Conservation (phyloP, 352 stramenopile species). For the Thalassiosira ordinaria region DNA sequence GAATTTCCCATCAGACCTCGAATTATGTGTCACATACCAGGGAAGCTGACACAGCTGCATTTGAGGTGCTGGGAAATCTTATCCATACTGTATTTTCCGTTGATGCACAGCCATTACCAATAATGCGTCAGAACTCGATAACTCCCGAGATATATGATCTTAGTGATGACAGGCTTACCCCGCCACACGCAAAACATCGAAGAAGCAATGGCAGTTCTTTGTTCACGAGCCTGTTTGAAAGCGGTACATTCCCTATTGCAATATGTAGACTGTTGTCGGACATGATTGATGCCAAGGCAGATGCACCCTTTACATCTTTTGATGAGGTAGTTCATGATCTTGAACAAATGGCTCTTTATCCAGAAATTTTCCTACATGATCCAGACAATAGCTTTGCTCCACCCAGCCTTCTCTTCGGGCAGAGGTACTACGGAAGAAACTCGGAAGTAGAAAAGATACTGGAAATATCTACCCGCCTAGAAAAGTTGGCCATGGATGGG, state of each 20-base stretch:
- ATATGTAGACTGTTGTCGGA: conserved; percentile 17
- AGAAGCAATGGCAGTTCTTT: neutral
- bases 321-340: conserved; percentile 11
- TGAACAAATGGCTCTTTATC: conserved; percentile 8
- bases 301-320: neutral
- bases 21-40: too few species aligned
- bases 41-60: too few species aligned
- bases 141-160: too few species aligned
- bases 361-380: conserved; percentile 7
- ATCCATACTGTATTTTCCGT: neutral
- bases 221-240: neutral
- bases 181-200: neutral
- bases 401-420: conserved; percentile 1
- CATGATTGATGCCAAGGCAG: conserved; percentile 12
- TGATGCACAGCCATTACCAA: neutral
- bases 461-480: neutral
- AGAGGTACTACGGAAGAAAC: neutral
- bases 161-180: too few species aligned
- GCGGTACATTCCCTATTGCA: neutral
- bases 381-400: neutral
- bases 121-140: too few species aligned
- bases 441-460: neutral
- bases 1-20: too few species aligned
- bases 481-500: neutral
- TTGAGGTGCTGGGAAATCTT: neutral